Evolutionary conservation across 306 rosid species (phyloP), one percentile per base, ranked within the genome.

Genomic region (Cicer arietinum): DNA sequence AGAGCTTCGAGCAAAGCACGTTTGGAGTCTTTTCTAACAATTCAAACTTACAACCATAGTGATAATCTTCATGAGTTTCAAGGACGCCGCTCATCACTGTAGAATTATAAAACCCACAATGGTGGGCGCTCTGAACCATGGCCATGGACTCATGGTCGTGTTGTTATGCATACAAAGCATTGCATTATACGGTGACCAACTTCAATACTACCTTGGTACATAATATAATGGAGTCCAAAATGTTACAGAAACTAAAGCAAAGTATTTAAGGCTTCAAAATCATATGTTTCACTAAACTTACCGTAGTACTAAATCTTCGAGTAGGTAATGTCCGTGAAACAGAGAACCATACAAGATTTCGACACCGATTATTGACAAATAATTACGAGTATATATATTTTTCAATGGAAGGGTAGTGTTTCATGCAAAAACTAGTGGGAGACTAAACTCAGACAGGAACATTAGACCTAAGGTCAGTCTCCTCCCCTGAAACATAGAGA

Each of bases 51-150:
- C 44, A 40, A 17, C 7, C 8, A 1, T 10, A 5, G 2, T 17
- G 20, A 5, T 39, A 85, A 79, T 78, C 56, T 84, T 56, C 61
- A 89, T 17, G 89, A 96, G 14, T 47, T 84, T 62, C 86, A 77
- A 78, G 83, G 81, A 54, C 86, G 79, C 44, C 84, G 70, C 78
- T 78, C 95, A 0, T 72, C 86, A 2, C 56, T 77, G 77, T 89
- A 89, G 65, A 52, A 25, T 16, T 12, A 1, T 10, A 67, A 37
- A 37, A 37, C 52, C 10, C 6, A 10, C 11, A 16, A 13, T 9
- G 43, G n/a, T 16, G 57, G 37, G 41, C 5, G 20, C 13, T 72
- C 2, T 45, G 18, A 45, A 17, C 6, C 18, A 67, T 7, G 65
- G 22, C 37, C 60, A 0, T 54, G 0, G 37, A 3, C 5, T 46